Evolutionary conservation across 352 stramenopile species (phyloP).

Genomic region (Pythium apleroticum): DNA sequence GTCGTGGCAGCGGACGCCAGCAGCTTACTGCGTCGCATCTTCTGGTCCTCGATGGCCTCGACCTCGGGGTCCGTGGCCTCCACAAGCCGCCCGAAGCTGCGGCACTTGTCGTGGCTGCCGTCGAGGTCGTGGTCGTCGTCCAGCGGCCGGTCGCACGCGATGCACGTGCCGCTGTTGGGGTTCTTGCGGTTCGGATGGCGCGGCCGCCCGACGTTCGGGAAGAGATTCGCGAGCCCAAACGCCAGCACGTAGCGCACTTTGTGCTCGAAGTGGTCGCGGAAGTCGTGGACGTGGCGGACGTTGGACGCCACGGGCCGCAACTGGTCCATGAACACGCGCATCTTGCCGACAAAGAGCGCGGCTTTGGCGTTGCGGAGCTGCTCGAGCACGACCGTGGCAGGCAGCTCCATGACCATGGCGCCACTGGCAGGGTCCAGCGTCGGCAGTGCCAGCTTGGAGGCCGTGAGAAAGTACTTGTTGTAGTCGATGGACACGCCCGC

Average conservation of each 20-base stretch:
- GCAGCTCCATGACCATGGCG: constrained; percentile 42
- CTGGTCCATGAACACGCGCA: constrained; percentile 46
- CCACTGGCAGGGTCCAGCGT: constrained; percentile 21
- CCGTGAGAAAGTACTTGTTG: constrained; percentile 58
- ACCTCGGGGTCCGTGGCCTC: constrained; percentile 22
- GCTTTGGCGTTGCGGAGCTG: constrained; percentile 49
- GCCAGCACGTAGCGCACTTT: constrained; percentile 50
- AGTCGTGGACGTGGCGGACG: constrained; percentile 41
- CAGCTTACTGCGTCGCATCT: constrained; percentile 33
- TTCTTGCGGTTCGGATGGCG: constrained; percentile 31
- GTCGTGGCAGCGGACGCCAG: not conserved
- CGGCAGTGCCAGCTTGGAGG: constrained; percentile 16
- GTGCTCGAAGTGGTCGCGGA: constrained; percentile 47
- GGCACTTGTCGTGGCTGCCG: constrained; percentile 10
- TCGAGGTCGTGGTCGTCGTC: constrained; percentile 39
- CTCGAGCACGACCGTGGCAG: constrained; percentile 47
- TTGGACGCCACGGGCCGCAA: constrained; percentile 41
- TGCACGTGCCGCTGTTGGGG: constrained; percentile 47
- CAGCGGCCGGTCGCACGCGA: constrained; percentile 61
- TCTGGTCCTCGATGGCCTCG: constrained; percentile 33
- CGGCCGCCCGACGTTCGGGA: constrained; percentile 44
- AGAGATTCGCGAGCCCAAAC: constrained; percentile 64
- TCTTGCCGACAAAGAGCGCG: constrained; percentile 38
- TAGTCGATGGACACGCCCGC: constrained; percentile 59
- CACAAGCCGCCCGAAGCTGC: constrained; percentile 10